Base-by-base conservation (phyloP, 352 stramenopile genomes). In the Pythium aphanidermatum region DNA sequence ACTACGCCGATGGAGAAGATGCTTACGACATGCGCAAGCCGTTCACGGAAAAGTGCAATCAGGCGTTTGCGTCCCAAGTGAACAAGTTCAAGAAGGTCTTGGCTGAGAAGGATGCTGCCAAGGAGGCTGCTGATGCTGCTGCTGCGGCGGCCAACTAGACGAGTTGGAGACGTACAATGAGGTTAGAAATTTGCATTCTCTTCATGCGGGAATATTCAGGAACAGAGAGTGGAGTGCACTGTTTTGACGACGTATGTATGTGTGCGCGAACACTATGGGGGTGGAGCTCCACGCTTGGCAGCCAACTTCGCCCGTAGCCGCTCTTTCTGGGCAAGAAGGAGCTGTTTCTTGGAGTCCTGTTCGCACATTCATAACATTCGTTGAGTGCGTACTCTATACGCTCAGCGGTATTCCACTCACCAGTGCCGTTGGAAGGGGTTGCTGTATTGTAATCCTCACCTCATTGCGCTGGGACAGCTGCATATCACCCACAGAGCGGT, bases 1-100 rank as follows among this genome's bases (percentile, higher is more conserved):
- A 99, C 73, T 99, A 99, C 74, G 97, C 96, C 0, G 97, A 99
- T 68, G 97, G 96, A 46, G 97, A 99, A 70, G 96, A 99, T 74
- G 97, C 95, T 12, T 99, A 98, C 67, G 93, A 98, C 60, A 98
- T 99, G 95, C 77, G 92, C 51, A 93, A 93, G 74, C 90, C 91
- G 12, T 98, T 98, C 70, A 88, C 67, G 35, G 78, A 94, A 14
- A 95, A 95, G 61, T 90, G 80, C 64, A 74, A 83, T 48, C 77
- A 91, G 54, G 83, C 83, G 33, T 92, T 94, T 46, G 61, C 83
- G 12, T 88, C 78, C 24, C 75, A 91, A 43, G 80, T 92, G 37
- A 83, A 84, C 58, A 78, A 74, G 48, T 87, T 81, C 43, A 84
- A 86, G 52, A 91, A 91, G 59, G 58, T 85, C 40, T 55, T 94